Evolutionary conservation across 176 grass and related monocot species (phyloP), one percentile per base, ranked within the genome.

Genomic region (Calamus simplicifolius): DNA sequence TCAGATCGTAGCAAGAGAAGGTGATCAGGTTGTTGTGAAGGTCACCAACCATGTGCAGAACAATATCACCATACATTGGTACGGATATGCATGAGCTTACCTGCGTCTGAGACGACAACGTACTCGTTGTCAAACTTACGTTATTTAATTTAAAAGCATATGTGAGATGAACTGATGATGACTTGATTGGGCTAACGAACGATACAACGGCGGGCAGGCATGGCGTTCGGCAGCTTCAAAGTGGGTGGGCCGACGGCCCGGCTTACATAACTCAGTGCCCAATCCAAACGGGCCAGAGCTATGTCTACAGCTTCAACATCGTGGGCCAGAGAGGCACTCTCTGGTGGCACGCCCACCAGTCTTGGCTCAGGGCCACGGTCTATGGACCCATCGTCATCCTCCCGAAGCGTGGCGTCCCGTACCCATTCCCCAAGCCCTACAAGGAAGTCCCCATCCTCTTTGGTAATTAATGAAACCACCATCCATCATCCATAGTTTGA

Each of bases 11-110:
- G 84, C 56, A 23, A 63, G 75, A 56, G 87, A 88, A 25, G 87
- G 75, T 25, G 92, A 97, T 35, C 72, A 81, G 16, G 43, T 97
- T 50, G 56, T 97, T 23, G 79, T 92, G 38, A 90, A 67, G 48
- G 87, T 97, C 0, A 73, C 77, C 59, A 97, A 97, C 66, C 72
- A 83, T 75, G 73, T 77, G 29, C 79, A 72, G 55, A 55, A 82
- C 75, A 85, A 88, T 5, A 76, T 83, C 52, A 76, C 84, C 23
- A 83, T 97, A 62, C 93, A 97, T 70, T 91, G 93, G 93, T 92
- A 49, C 29, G 6, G 2, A 35, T 25, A 35, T 25, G 30, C 2
- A 4, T 4, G 4, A 29, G 3, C 21, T 16, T 43, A 10, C 8
- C 10, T 43, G 10, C 2, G 35, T 13, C 35, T 43, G 35, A 43